phyloP scores from a whole-genome alignment of 768 basidiomycete species.

The Tephrocybe rancida region DNA sequence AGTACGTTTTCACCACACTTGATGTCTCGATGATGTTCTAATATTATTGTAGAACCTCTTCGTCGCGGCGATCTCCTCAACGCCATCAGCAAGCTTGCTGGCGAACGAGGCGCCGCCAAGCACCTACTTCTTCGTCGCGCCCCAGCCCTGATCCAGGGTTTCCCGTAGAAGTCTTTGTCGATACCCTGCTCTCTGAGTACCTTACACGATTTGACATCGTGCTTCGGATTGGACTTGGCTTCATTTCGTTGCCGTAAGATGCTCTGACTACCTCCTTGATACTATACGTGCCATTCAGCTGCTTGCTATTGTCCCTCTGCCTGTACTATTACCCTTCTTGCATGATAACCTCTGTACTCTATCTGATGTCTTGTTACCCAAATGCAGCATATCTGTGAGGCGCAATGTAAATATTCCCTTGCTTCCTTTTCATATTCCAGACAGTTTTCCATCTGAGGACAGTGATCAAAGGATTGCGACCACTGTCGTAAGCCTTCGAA shows the following conservation, averaged over 20 bases:
- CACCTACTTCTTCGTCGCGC: constrained; percentile 28
- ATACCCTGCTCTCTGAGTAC: too few species aligned
- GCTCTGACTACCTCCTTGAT: too few species aligned
- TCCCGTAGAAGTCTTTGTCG: too few species aligned
- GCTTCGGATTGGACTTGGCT: neutral
- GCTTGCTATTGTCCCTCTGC: neutral
- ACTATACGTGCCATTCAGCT: too few species aligned
- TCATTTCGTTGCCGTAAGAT: too few species aligned
- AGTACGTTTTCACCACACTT: constrained; percentile 46
- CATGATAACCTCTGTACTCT: neutral
- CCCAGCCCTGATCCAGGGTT: constrained; percentile 2
- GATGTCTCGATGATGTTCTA: neutral
- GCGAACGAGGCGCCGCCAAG: constrained; percentile 53
- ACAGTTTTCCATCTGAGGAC: too few species aligned
- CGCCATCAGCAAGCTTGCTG: constrained; percentile 78
- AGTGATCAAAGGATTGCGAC: too few species aligned
- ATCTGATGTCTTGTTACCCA: too few species aligned
- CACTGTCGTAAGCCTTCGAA: too few species aligned
- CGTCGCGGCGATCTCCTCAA: constrained; percentile 80
- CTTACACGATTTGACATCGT: neutral
- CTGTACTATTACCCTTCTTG: neutral
- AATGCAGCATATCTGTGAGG: too few species aligned
- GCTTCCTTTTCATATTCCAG: too few species aligned
- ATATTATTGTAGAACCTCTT: constrained; percentile 59
- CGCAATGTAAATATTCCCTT: too few species aligned